These are phyloP conservation scores for Paramecium caudatum DNA, from an alignment of 73 alveolate genomes.

Conservation along the genomic window DNA sequence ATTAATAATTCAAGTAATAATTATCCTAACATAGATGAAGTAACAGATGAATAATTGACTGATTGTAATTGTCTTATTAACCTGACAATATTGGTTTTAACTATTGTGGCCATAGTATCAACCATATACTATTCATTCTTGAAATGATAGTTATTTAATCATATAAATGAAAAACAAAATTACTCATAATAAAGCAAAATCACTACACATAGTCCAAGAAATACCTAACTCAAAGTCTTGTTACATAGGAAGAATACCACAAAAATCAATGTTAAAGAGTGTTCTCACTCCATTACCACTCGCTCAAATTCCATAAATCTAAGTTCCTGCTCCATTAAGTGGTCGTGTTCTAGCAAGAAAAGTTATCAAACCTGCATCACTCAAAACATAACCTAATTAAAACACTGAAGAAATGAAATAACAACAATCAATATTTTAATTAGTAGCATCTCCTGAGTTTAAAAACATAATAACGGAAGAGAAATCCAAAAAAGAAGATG, in stretches of 20 bases:
- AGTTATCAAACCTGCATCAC: neutral
- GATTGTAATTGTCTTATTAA: conserved; percentile 47
- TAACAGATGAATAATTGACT: neutral
- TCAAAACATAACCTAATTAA: conserved; percentile 1
- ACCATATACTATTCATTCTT: conserved; percentile 29
- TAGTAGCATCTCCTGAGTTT: conserved; percentile 55
- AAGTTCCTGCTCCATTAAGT: conserved; percentile 12
- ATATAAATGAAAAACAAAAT: neutral
- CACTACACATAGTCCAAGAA: conserved; percentile 2
- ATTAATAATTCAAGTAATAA: neutral
- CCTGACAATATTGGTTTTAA: neutral
- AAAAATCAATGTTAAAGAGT: neutral
- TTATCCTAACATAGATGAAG: neutral
- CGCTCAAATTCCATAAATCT: neutral
- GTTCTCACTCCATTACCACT: neutral
- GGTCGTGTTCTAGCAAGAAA: conserved; percentile 43
- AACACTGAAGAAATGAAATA: neutral
- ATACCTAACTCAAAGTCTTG: neutral
- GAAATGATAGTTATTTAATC: conserved; percentile 40
- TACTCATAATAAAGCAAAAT: conserved; percentile 27
- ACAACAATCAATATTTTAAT: conserved; percentile 37
- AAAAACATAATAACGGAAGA: conserved; percentile 31
- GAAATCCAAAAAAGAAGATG: conserved; percentile 34
- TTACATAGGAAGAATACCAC: neutral
- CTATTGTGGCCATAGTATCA: neutral